Base-by-base conservation (phyloP, 2,329 filamentous ascomycete genomes). In the Didymella pomorum region DNA sequence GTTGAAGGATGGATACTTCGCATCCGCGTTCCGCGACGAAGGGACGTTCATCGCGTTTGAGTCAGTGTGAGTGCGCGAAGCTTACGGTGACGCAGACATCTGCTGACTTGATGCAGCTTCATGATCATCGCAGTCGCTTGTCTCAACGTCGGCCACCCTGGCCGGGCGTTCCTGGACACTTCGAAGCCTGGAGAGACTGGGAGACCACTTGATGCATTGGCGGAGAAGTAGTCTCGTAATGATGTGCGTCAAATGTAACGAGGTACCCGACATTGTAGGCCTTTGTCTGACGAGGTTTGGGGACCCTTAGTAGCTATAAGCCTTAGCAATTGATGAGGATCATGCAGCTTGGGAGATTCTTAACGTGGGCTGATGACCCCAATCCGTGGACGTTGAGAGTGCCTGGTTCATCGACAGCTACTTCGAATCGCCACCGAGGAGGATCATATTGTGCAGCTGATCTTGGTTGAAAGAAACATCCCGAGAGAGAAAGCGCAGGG, bases 1-100 rank as follows among this genome's bases (percentile, higher is more conserved):
- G 42, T 25, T 62, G 28, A 53, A 55, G 35, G 56, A 49, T 31
- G 60, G 60, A 10, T 62, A 62, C 41, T 60, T 60, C 41, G 50
- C 56, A 6, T 33, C 43, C 18, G 41, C 25, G 1, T 60, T 62
- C 33, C 35, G 56, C 14, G 37, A 57, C 11, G 43, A 62, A 31
- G 26, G 23, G 10, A 48, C 41, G 12, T 62, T 62, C 43, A 52
- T 62, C 33, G 56, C 37, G 1, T 52, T 62, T 12, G 60, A 62
- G 31, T 54, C 48, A 6, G 56, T 35, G 56, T 62, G 35, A 62
- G 60, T 56, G 10, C 0, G 12, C 14, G 11, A n/a, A 26, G 21
- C 25, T 4, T 6, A 18, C 29, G 6, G 4, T 12, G 33, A 18
- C 20, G 8, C 9, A 1, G 26, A 8, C 2, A 4, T 1, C 9